Evolutionary conservation across 192 early-diverging fungal species (phyloP).

Genomic region (Backusella parvicylindrica): DNA sequence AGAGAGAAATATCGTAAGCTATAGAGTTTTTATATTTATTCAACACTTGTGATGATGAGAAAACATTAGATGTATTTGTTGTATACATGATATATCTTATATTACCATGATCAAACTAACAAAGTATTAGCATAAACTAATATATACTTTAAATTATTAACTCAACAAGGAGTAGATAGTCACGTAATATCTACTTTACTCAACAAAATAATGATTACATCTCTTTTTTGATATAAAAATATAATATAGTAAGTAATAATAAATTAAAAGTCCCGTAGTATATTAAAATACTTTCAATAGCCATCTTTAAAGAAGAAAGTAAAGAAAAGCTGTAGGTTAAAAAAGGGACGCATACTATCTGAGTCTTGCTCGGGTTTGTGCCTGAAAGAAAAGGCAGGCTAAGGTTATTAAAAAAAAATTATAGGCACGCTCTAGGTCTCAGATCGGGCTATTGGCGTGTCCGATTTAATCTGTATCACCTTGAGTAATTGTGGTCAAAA

Average conservation of each 20-base stretch:
- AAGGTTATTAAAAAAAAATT: not conserved
- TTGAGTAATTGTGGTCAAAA: not conserved
- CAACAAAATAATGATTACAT: not conserved
- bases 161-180: not conserved
- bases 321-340: not conserved
- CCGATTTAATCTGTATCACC: not conserved
- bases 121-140: not conserved
- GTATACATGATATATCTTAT: not conserved
- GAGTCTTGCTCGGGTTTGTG: not conserved
- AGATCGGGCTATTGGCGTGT: not conserved
- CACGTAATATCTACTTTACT: not conserved
- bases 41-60: not conserved
- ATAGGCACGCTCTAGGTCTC: not conserved
- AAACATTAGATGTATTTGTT: not conserved
- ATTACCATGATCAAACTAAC: not conserved
- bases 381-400: not conserved
- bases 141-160: not conserved
- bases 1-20: not conserved
- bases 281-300: not conserved
- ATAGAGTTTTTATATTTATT: not conserved
- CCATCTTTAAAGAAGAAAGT: not conserved
- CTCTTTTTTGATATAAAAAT: not conserved
- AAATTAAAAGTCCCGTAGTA: not conserved
- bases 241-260: not conserved
- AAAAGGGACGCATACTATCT: not conserved